Base-by-base conservation (phyloP, 495 filamentous ascomycete species). In the Xylaria palmicola region DNA sequence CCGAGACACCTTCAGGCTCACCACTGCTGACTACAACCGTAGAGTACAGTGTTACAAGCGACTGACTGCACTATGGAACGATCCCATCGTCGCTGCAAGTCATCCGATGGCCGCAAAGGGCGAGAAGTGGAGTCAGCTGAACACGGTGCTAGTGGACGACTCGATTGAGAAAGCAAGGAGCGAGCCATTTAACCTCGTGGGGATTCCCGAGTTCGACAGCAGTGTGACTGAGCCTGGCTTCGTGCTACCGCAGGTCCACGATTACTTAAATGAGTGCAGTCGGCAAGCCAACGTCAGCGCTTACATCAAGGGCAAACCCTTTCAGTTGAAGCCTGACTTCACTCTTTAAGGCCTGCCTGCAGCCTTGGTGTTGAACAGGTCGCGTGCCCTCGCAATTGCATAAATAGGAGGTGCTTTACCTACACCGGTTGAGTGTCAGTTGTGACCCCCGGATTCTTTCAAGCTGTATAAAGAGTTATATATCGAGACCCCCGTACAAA, bases 131-230 rank as follows among this genome's bases (percentile, higher is more conserved):
- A 77, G 81, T 62, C 93, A 96, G 73, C 78, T 75, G n/a, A 93
- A 97, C 71, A 98, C 94, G 0, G 76, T 98, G 30, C 77, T 98
- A 12, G 86, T 98, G 22, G 94, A 98, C 63, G 95, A 98, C 72
- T 88, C 84, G 49, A 68, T 68, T 10, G 75, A 89, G 61, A 98
- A 98, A 77, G 94, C 88, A 2, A 78, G 80, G 51, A 86, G 82
- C 58, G 89, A 98, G 70, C 95, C 95, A 0, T 85, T 82, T 75
- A 98, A 98, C 59, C 82, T 91, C 20, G 72, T 98, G 10, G 77
- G 87, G 61, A 79, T 98, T 34, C 87, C 91, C 0, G 92, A 94
- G 68, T 97, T 93, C 68, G 70, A 64, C 0, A 83, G 83, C 1
- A 36, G 77, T n/a, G 17, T 30, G 1, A 15, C 64, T 12, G 80